phyloP scores from a whole-genome alignment of 345 rosid genomes.

The Mangifera indica region DNA sequence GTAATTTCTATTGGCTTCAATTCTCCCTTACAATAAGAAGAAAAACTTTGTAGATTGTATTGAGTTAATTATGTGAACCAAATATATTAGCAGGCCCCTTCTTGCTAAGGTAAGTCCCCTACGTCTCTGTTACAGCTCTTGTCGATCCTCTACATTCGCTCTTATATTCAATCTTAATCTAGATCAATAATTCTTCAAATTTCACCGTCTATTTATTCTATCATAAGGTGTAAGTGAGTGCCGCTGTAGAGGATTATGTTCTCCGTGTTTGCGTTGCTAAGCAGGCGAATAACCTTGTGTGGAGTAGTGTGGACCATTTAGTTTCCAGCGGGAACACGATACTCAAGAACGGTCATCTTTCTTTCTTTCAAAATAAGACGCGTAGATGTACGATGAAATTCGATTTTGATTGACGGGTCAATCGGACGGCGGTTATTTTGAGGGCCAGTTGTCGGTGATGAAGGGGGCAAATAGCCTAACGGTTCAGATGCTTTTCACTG shows the following conservation, averaged over 20 bases:
- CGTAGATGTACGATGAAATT: conserved; percentile 30
- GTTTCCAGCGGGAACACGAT: neutral
- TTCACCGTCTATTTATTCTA: too few species aligned
- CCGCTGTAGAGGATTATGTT: neutral
- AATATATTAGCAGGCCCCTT: too few species aligned
- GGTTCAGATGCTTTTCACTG: conserved; percentile 30
- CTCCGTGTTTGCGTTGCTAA: neutral
- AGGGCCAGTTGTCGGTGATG: conserved; percentile 30
- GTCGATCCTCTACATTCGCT: conserved; percentile 7
- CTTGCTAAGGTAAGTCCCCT: too few species aligned
- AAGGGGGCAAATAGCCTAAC: conserved; percentile 46
- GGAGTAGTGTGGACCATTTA: conserved; percentile 2
- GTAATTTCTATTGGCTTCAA: too few species aligned
- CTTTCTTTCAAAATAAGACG: conserved; percentile 8
- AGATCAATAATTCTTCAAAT: too few species aligned
- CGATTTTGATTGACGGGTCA: conserved; percentile 22
- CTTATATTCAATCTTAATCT: neutral
- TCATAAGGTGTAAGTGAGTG: too few species aligned
- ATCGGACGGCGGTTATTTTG: conserved; percentile 34
- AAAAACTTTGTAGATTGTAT: too few species aligned
- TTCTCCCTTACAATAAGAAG: too few species aligned
- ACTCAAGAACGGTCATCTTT: neutral
- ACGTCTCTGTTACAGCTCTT: conserved; percentile 13
- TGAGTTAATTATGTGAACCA: too few species aligned
- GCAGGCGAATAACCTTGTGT: neutral